phyloP scores from a whole-genome alignment of 2,329 filamentous ascomycete genomes.

The Esteya vermicola region DNA sequence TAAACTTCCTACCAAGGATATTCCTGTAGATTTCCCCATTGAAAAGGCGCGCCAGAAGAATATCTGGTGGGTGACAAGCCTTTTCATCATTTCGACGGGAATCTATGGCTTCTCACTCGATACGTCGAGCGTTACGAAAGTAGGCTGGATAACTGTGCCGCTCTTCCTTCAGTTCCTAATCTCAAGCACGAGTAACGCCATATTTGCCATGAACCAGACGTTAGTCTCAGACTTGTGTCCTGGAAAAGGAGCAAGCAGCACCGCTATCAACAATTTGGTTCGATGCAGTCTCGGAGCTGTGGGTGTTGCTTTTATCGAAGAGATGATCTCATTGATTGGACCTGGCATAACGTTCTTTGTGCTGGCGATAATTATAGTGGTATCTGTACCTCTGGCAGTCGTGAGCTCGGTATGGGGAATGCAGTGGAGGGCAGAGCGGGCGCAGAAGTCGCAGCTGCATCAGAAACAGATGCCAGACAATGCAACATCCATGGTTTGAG shows the following conservation, averaged over 20 bases:
- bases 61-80: neutral
- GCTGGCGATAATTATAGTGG: neutral
- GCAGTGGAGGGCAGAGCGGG: neutral
- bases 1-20: neutral
- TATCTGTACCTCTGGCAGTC: neutral
- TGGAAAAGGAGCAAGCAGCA: slow-evolving; percentile 1
- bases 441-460: too few species aligned
- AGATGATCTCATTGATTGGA: neutral
- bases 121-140: neutral
- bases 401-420: slow-evolving; percentile 1
- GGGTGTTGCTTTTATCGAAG: neutral
- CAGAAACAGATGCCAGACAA: too few species aligned
- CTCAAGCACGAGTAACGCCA: neutral
- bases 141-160: slow-evolving; percentile 1
- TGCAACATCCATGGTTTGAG: too few species aligned
- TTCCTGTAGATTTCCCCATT: slow-evolving; percentile 1
- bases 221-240: slow-evolving; percentile 2
- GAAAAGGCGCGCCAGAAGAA: slow-evolving; percentile 1
- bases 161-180: slow-evolving; percentile 1
- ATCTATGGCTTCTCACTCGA: neutral
- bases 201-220: slow-evolving; percentile 3
- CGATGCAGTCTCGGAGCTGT: neutral
- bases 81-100: neutral
- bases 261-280: slow-evolving; percentile 1
- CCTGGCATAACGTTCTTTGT: neutral